These are phyloP conservation scores for Acanthamoeba culbertsoni DNA, from an alignment of 208 protist species.

Conservation along the genomic window DNA sequence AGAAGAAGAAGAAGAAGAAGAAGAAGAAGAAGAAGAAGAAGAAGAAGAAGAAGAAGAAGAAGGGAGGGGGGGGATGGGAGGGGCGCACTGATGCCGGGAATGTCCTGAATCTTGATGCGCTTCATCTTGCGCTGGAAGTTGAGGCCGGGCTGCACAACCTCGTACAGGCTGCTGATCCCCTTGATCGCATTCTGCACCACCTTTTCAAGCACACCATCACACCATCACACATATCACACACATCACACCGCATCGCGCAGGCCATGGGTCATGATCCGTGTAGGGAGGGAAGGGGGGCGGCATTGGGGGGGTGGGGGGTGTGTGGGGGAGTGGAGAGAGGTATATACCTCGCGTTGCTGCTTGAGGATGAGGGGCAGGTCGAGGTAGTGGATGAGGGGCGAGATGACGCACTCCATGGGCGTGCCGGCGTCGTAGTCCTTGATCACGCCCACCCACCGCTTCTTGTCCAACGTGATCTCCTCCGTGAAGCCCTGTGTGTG, in stretches of 20 bases:
- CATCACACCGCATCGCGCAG: neutral
- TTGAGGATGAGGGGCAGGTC: conserved; percentile 74
- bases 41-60: neutral
- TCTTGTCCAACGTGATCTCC: conserved; percentile 76
- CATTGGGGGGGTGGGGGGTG: neutral
- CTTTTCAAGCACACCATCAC: no score
- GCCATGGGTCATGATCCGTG: neutral
- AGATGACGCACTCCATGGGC: conserved; percentile 85
- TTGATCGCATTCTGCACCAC: conserved; percentile 5
- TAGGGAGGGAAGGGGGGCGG: neutral
- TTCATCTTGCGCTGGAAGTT: neutral
- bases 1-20: neutral
- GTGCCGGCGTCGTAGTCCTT: conserved; percentile 90
- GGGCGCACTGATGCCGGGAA: neutral
- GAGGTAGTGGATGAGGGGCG: conserved; percentile 81
- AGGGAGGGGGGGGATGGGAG: neutral
- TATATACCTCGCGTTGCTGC: conserved; percentile 63
- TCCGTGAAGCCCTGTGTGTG: conserved; percentile 79
- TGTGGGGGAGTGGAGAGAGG: neutral
- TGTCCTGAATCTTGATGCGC: neutral
- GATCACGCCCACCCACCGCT: conserved; percentile 86
- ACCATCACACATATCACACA: no score
- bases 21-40: neutral
- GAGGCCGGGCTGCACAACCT: neutral
- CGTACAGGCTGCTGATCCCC: neutral